Evolutionary conservation across 2,329 filamentous ascomycete genomes (phyloP).

Genomic region (Fusarium sp.): DNA sequence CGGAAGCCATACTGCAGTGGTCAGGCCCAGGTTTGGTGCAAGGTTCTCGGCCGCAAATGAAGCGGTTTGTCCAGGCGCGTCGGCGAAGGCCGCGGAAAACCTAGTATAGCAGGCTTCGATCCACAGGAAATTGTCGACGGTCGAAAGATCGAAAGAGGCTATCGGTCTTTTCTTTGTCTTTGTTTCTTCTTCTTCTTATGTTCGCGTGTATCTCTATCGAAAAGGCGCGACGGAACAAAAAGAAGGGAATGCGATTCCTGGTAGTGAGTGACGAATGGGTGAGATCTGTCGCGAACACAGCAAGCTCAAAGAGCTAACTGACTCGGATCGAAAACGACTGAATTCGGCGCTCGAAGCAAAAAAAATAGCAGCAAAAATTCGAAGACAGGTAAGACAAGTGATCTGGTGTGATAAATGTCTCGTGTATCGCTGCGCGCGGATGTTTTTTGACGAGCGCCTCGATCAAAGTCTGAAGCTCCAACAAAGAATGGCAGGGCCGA

Average conservation of each 20-base stretch:
- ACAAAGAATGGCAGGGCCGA: conserved; percentile 34
- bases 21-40: conserved; percentile 6
- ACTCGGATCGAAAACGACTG: conserved; percentile 13
- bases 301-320: conserved; percentile 29
- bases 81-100: conserved; percentile 13
- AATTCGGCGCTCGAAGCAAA: conserved; percentile 1
- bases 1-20: conserved; percentile 49
- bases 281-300: conserved; percentile 32
- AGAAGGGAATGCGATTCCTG: conserved; percentile 12
- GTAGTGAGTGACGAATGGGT: conserved; percentile 15
- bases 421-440: conserved; percentile 27
- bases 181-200: no score
- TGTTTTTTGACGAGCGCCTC: conserved; percentile 27
- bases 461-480: conserved; percentile 38
- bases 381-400: not conserved
- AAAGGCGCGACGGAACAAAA: conserved; percentile 7
- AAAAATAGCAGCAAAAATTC: conserved; percentile 3
- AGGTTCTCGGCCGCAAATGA: conserved; percentile 17
- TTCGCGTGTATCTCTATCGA: conserved; percentile 7
- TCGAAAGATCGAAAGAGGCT: not conserved
- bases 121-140: conserved; percentile 3
- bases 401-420: conserved; percentile 10
- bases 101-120: conserved; percentile 7
- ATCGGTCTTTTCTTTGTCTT: not conserved
- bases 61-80: conserved; percentile 21